Evolutionary conservation across 2,329 filamentous ascomycete genomes (phyloP).

Genomic region (Ophiostoma piceae): DNA sequence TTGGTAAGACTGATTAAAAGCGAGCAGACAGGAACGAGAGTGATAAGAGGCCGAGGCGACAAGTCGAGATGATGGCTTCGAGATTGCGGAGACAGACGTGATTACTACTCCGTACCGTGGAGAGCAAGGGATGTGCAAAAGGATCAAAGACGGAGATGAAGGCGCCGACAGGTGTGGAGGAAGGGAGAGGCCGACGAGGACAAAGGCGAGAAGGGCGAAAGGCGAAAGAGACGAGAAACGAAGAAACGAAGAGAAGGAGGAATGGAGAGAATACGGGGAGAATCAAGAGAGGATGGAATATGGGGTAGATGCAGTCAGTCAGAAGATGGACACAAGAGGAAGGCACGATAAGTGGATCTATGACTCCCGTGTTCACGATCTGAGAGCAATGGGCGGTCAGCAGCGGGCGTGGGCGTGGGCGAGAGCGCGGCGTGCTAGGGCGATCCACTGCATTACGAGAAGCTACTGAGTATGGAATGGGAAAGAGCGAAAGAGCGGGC

Average conservation of each 20-base stretch:
- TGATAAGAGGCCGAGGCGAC: not conserved
- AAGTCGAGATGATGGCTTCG: not conserved
- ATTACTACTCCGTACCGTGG: not conserved
- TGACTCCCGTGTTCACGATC: constrained; percentile 16
- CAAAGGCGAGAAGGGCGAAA: not conserved
- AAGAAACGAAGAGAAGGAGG: too few species aligned
- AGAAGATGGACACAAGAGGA: not conserved
- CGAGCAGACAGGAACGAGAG: not conserved
- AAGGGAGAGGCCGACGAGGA: not conserved
- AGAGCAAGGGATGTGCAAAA: not conserved
- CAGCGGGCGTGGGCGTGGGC: constrained; percentile 10
- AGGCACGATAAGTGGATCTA: not conserved
- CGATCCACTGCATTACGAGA: constrained; percentile 8
- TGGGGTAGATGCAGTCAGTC: not conserved
- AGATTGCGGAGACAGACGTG: not conserved
- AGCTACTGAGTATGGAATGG: not conserved
- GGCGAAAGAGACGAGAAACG: not conserved
- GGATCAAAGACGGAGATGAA: not conserved
- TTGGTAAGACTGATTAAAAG: not conserved
- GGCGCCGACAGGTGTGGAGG: not conserved
- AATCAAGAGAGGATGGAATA: not conserved
- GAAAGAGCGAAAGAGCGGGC: not conserved
- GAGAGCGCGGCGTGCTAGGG: not conserved
- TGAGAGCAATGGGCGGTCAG: constrained; percentile 23
- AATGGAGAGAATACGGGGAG: too few species aligned